These are phyloP conservation scores for Zopfochytrium polystomum DNA, from an alignment of 371 early-diverging fungal genomes.

Conservation along the genomic window DNA sequence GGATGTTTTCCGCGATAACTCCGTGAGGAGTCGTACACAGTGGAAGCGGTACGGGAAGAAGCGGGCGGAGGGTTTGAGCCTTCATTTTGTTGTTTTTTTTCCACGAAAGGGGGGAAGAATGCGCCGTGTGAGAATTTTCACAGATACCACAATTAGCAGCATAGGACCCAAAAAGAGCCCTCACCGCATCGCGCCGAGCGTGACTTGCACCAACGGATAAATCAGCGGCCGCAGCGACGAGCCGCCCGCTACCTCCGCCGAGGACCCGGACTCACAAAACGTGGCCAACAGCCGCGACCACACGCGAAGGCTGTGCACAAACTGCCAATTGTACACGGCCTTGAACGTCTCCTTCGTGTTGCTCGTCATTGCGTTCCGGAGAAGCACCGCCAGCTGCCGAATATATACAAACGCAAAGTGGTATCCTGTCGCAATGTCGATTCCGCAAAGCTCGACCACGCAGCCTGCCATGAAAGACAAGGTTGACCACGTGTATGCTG, in stretches of 20 bases:
- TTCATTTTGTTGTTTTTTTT: no score
- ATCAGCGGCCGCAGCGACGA: constrained; percentile 72
- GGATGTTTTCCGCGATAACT: constrained; percentile 65
- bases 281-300: constrained; percentile 81
- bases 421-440: constrained; percentile 73
- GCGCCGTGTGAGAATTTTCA: no score
- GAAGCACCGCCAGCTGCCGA: constrained; percentile 84
- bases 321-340: constrained; percentile 93
- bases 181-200: constrained; percentile 73
- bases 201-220: constrained; percentile 88
- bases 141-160: no score
- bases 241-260: constrained; percentile 43
- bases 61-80: constrained; percentile 79
- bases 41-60: constrained; percentile 91
- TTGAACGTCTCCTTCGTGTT: constrained; percentile 80
- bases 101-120: no score
- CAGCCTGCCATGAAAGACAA: constrained; percentile 86
- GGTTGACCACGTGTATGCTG: constrained; percentile 71
- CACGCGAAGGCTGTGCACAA: constrained; percentile 79
- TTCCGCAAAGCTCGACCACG: constrained; percentile 79
- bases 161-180: no score
- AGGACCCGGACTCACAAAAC: constrained; percentile 50
- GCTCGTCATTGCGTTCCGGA: constrained; percentile 78
- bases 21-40: constrained; percentile 66
- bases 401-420: constrained; percentile 89